phyloP scores from a whole-genome alignment of 2,329 filamentous ascomycete species.

The Exophiala spinifera region DNA sequence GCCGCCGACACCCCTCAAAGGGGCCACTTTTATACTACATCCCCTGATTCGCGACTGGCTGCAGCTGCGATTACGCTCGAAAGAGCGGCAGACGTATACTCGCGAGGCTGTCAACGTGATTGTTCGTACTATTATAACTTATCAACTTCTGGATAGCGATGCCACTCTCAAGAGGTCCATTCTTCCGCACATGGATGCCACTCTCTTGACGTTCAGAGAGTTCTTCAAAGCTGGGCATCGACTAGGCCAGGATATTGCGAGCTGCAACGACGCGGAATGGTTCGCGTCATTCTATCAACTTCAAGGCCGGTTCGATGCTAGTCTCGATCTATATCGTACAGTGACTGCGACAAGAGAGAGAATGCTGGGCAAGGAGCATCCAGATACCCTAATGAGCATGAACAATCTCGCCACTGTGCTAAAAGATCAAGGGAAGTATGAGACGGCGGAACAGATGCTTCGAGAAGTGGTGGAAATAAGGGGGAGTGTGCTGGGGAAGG shows the following conservation, averaged over 20 bases:
- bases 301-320: slow-evolving; percentile 22
- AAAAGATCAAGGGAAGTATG: no score
- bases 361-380: slow-evolving; percentile 29
- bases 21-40: slow-evolving; percentile 10
- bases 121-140: slow-evolving; percentile 5
- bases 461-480: slow-evolving; percentile 4
- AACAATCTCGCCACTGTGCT: slow-evolving; percentile 18
- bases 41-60: slow-evolving; percentile 15
- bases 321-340: slow-evolving; percentile 15
- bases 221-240: slow-evolving; percentile 9
- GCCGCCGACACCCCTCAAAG: not conserved
- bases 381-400: slow-evolving; percentile 29
- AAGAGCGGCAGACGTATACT: slow-evolving; percentile 7
- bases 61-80: slow-evolving; percentile 3
- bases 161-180: slow-evolving; percentile 6
- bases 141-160: not conserved
- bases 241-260: slow-evolving; percentile 6
- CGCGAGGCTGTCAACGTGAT: slow-evolving; percentile 8
- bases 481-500: slow-evolving; percentile 13
- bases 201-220: not conserved
- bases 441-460: slow-evolving; percentile 17
- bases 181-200: slow-evolving; percentile 15
- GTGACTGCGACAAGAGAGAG: slow-evolving; percentile 17
- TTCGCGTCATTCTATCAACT: slow-evolving; percentile 20
- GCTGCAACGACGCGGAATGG: slow-evolving; percentile 12